Base-by-base conservation (phyloP, 202 grass and related monocot genomes). In the Setaria viridis region DNA sequence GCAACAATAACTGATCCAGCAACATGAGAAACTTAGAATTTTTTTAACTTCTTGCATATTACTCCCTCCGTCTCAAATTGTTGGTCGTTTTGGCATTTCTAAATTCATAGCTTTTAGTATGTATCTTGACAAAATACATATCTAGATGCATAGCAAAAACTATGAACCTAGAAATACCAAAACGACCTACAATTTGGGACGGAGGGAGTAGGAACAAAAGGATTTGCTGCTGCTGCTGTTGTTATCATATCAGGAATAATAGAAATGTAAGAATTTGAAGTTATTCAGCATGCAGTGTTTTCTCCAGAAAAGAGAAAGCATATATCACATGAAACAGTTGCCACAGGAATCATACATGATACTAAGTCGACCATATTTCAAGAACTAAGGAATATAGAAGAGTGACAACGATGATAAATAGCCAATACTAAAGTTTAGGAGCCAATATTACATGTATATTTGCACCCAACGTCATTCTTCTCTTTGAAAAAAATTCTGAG, bases 21-120 rank as follows among this genome's bases (percentile, higher is more conserved):
- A 75, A 68, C 60, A 80, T 75, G n/a, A 87, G 69, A 80, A 84
- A 88, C 41, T 68, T 62, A 10, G 70, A 74, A 33, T 30, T 68
- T 88, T 48, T 42, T 75, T 13, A 80, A 33, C n/a, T 85, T 49
- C 14, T 41, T 16, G 32, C 30, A 54, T 75, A 75, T 55, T 9
- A 25, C 25, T 25, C 25, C 25, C 25, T 25, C 25, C 25, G 25
- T 25, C 25, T 25, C 25, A 25, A 25, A n/a, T n/a, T n/a, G n/a
- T n/a, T n/a, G n/a, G n/a, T n/a, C n/a, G n/a, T n/a, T n/a, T n/a
- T n/a, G n/a, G n/a, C n/a, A n/a, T n/a, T n/a, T n/a, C n/a, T n/a
- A n/a, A n/a, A n/a, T n/a, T n/a, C n/a, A n/a, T n/a, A n/a, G n/a
- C n/a, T n/a, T n/a, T n/a, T n/a, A n/a, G n/a, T n/a, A n/a, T n/a